Conservation (phyloP, 371 early-diverging fungal species). For the Mucor sp. region DNA sequence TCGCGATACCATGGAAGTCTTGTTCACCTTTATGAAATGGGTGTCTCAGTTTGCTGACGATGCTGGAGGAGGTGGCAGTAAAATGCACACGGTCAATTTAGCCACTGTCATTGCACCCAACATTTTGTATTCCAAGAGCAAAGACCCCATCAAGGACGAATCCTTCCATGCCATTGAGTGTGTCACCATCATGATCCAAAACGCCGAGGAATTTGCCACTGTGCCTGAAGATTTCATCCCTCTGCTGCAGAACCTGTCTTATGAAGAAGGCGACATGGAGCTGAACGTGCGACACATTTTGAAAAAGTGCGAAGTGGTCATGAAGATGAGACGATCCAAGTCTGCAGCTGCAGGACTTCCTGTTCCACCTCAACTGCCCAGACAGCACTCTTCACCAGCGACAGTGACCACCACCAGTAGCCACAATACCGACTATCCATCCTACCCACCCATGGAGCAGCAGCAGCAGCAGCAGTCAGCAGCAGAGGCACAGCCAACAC, state of each 20-base stretch:
- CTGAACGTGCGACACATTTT: constrained; percentile 66
- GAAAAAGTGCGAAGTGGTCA: constrained; percentile 64
- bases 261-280: constrained; percentile 58
- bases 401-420: constrained; percentile 11
- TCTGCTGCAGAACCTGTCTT: constrained; percentile 57
- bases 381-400: constrained; percentile 45
- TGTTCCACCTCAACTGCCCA: constrained; percentile 27
- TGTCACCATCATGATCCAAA: constrained; percentile 69
- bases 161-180: constrained; percentile 78
- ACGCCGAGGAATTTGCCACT: constrained; percentile 78
- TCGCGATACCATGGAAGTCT: constrained; percentile 88
- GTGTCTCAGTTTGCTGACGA: constrained; percentile 74
- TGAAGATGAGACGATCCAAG: constrained; percentile 49
- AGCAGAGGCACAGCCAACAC: background rate
- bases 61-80: constrained; percentile 69
- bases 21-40: constrained; percentile 85
- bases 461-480: background rate
- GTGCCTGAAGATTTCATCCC: constrained; percentile 72
- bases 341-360: constrained; percentile 26
- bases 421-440: background rate
- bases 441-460: background rate
- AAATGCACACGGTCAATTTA: constrained; percentile 89
- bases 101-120: constrained; percentile 95
- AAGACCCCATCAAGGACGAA: constrained; percentile 63
- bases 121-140: constrained; percentile 83